Base-by-base conservation (phyloP, 192 early-diverging fungal species). In the Lunasporangiospora selenospora region DNA sequence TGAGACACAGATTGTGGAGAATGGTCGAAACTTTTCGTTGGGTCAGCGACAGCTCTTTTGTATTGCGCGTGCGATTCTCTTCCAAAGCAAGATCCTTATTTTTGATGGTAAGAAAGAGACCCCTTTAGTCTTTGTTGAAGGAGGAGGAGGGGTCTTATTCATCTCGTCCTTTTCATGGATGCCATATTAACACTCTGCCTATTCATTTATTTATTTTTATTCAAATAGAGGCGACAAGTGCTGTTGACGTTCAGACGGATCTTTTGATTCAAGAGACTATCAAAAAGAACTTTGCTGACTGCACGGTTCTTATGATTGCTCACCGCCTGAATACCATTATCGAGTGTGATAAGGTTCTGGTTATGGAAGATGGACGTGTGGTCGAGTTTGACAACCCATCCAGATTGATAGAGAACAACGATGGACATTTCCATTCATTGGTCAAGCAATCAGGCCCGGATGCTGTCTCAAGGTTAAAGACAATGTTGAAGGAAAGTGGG, bases 231-330 rank as follows among this genome's bases (percentile, higher is more conserved):
- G 85, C 88, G 1, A 88, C 87, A 1, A 78, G 83, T 38, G 71
- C 82, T 11, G 70, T 88, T 15, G 87, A 85, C 39, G 26, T 76
- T 13, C 75, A 77, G 23, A 82, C 77, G 7, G 83, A 83, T 47
- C 60, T 63, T 4, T 23, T 71, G 26, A 65, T 90, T 40, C 85
- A 85, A 31, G 52, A 58, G 13, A 77, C 80, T 0, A 87, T 90
- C 40, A 81, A 84, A 40, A 65, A 57, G 36, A 69, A 78, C 41
- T 85, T 85, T 61, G 58, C 67, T 4, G 31, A 70, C 30, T 78
- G 82, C 64, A 90, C 87, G 2, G 80, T 90, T 8, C 53, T 90
- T 8, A 87, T 84, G 19, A 88, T 90, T 67, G 87, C 87, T 2
- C 89, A 90, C 43, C 81, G 86, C 43, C 57, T 87, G 32, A 75